These are phyloP conservation scores for Thuidium tamariscinum DNA, from an alignment of 225 moss, liverwort and hornwort genomes.

Conservation along the genomic window DNA sequence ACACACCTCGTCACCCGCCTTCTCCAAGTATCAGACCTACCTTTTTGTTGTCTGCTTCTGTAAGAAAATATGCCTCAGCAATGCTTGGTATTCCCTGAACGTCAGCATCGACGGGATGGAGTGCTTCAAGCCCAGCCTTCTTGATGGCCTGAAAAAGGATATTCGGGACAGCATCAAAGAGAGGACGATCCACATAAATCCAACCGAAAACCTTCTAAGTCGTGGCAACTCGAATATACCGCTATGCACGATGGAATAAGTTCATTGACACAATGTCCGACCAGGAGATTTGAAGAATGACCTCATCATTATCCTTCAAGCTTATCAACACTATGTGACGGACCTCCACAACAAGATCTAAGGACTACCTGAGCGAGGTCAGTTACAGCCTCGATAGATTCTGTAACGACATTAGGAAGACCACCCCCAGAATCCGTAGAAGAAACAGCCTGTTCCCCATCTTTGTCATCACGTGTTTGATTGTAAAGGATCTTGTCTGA, in stretches of 20 bases:
- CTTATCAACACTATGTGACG: not conserved
- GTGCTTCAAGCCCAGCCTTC: conserved; percentile 4
- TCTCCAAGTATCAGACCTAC: not conserved
- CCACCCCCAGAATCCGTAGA: not conserved
- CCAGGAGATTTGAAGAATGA: not conserved
- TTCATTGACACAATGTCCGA: not conserved
- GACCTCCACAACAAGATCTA: not conserved
- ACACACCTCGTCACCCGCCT: not conserved
- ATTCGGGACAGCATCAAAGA: not conserved
- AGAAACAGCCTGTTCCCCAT: not conserved
- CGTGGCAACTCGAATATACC: not conserved
- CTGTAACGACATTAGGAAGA: conserved; percentile 10
- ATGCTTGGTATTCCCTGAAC: conserved; percentile 12
- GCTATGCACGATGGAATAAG: not conserved
- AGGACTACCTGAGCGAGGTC: conserved; percentile 29
- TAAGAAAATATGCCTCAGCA: conserved; percentile 23
- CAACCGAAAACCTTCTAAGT: not conserved
- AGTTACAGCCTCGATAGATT: conserved; percentile 23
- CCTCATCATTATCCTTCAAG: not conserved
- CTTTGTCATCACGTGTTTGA: conserved; percentile 24
- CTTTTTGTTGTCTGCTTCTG: conserved; percentile 7
- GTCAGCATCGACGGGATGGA: not conserved
- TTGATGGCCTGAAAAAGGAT: conserved; percentile 3
- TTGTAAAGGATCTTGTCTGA: conserved; percentile 51
- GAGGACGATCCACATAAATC: not conserved